Base-by-base conservation (phyloP, 2,329 filamentous ascomycete genomes). In the Colletotrichum navitas region DNA sequence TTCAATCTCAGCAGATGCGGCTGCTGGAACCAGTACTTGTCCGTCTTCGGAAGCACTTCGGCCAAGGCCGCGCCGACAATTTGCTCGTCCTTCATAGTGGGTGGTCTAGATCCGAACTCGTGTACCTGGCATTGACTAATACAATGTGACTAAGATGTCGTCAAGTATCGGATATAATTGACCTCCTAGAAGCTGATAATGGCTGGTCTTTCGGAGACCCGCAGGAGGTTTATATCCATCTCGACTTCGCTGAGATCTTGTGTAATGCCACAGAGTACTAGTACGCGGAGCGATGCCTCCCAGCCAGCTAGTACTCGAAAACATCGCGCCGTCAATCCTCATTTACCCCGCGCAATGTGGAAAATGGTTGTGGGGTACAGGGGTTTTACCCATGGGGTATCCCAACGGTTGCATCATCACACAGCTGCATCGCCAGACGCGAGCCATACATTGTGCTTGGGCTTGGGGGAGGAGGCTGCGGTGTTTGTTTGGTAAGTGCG, bases 1-100 rank as follows among this genome's bases (percentile, higher is more conserved):
- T 86, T 86, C 21, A 86, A 77, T 24, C 78, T 74, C 14, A 85
- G 75, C 0, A 87, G 78, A 74, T 86, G 83, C 2, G 82, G 77
- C 36, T 80, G 76, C 43, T 81, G 79, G 60, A 81, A 85, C 85
- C 85, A 86, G 56, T 78, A 79, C 47, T 79, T 81, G 47, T 79
- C 76, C 34, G 80, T 79, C 45, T 80, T 74, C 11, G 85, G 85
- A 26, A 86, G 76, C 21, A 79, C 78, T 73, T 76, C 73, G 2
- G 77, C 77, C 55, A 80, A 68, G 51, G 76, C 75, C 29, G 65
- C 73, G 52, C 79, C 79, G 29, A 79, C 78, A 54, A 79, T 70
- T 26, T 66, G 77, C 58, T 78, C 60, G 54, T 69, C 66, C 29
- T 60, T 69, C 54, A 61, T 69, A 29, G 8, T 4, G 43, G 21